phyloP scores from a whole-genome alignment of 805 yeast genomes.

The Candida morakotiae region DNA sequence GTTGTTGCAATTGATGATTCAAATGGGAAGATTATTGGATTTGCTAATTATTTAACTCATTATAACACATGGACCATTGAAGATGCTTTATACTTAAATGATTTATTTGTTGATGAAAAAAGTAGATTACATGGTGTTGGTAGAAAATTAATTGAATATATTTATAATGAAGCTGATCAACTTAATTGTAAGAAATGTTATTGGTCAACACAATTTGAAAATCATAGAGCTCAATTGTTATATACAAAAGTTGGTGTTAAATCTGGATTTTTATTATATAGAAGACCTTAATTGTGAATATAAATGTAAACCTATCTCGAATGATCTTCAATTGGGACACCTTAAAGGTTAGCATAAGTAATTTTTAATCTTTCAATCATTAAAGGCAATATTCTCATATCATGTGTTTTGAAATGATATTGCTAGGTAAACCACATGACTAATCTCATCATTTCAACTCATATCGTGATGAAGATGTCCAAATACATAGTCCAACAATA shows the following conservation, averaged over 20 bases:
- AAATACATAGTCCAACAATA: no score
- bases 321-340: no score
- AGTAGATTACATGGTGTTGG: constrained; percentile 47
- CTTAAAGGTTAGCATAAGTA: no score
- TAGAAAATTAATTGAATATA: constrained; percentile 44
- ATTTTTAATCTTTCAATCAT: no score
- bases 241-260: constrained; percentile 48
- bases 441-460: no score
- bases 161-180: constrained; percentile 45
- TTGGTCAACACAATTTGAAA: constrained; percentile 51
- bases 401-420: no score
- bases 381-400: no score
- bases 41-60: constrained; percentile 47
- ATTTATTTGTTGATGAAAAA: constrained; percentile 42
- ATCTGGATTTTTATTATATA: constrained; percentile 35
- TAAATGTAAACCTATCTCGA: no score
- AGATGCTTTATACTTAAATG: constrained; percentile 46
- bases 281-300: constrained; percentile 17
- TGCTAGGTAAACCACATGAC: no score
- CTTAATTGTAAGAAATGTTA: constrained; percentile 39
- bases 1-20: constrained; percentile 42
- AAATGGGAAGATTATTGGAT: constrained; percentile 39
- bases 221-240: constrained; percentile 55
- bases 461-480: no score
- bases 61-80: constrained; percentile 47